phyloP scores from a whole-genome alignment of 768 basidiomycete genomes.

The Imleria badia region DNA sequence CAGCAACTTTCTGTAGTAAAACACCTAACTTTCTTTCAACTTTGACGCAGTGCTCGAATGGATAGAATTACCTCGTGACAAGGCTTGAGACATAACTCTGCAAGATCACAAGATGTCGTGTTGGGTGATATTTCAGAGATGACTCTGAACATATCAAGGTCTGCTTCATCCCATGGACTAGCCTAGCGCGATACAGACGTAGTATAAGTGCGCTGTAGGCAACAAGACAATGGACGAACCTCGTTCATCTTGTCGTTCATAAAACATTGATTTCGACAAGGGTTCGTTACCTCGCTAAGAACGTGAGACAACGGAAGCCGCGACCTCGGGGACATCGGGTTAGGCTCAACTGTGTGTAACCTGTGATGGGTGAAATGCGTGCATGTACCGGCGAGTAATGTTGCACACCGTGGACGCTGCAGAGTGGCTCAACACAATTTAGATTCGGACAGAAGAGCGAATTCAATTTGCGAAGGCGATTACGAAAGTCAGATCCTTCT shows the following conservation, averaged over 20 bases:
- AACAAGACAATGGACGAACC: conserved; percentile 12
- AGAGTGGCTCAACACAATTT: conserved; percentile 51
- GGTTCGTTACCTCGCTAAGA: conserved; percentile 6
- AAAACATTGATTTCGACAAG: conserved; percentile 32
- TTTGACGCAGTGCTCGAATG: neutral
- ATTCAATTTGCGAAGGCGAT: conserved; percentile 36
- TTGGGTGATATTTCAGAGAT: conserved; percentile 47
- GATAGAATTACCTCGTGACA: conserved; percentile 52
- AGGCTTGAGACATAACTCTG: conserved; percentile 53
- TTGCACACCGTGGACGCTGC: conserved; percentile 47
- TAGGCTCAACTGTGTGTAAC: conserved; percentile 21
- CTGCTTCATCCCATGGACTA: conserved; percentile 39
- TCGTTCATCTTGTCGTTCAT: conserved; percentile 9
- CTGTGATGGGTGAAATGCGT: conserved; percentile 19
- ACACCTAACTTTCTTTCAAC: conserved; percentile 21
- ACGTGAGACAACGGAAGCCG: neutral
- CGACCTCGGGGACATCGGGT: conserved; percentile 13
- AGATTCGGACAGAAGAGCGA: conserved; percentile 51
- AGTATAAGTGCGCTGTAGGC: neutral
- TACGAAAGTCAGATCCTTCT: conserved; percentile 19
- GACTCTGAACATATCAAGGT: conserved; percentile 39
- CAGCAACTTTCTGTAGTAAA: conserved; percentile 19
- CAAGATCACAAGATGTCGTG: conserved; percentile 52
- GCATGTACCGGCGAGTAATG: neutral
- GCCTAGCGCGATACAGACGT: conserved; percentile 6